Conservation (phyloP, 2,329 filamentous ascomycete genomes). For the Aspergillus ochraceoroseus region DNA sequence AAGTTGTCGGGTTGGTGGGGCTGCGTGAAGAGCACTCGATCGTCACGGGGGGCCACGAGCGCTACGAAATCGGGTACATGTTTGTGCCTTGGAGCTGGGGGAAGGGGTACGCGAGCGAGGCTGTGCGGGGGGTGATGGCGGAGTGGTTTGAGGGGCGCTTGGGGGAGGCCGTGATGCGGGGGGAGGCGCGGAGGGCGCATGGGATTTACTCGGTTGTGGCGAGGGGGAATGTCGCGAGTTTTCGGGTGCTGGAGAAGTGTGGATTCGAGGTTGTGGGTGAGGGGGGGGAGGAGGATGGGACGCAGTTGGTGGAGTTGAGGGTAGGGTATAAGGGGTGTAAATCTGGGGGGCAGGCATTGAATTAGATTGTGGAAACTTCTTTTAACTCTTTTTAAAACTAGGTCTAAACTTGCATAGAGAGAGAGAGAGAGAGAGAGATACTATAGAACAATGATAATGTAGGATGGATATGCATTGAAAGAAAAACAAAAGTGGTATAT, state of each 20-base stretch:
- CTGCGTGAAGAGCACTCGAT: not conserved
- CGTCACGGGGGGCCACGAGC: not conserved
- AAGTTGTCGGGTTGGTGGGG: conserved; percentile 9
- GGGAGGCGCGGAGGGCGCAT: conserved; percentile 28
- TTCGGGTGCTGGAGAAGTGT: conserved; percentile 50
- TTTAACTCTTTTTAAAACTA: too few species aligned
- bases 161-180: not conserved
- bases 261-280: conserved; percentile 23
- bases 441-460: too few species aligned
- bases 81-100: conserved; percentile 53
- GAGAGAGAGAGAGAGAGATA: too few species aligned
- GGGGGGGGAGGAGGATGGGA: conserved; percentile 13
- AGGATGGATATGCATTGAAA: too few species aligned
- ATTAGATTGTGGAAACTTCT: too few species aligned
- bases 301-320: conserved; percentile 7
- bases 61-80: conserved; percentile 53
- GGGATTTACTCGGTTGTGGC: conserved; percentile 48
- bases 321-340: not conserved
- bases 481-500: too few species aligned
- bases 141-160: conserved; percentile 38
- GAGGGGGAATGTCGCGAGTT: conserved; percentile 50
- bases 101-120: conserved; percentile 55
- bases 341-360: too few species aligned
- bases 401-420: too few species aligned
- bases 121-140: conserved; percentile 46